A percentile compares a stretch with the other conserved stretches of the same genome.
Evolutionary conservation across 2,329 filamentous ascomycete species (phyloP).

Genomic region (Diaporthe vaccinii): DNA sequence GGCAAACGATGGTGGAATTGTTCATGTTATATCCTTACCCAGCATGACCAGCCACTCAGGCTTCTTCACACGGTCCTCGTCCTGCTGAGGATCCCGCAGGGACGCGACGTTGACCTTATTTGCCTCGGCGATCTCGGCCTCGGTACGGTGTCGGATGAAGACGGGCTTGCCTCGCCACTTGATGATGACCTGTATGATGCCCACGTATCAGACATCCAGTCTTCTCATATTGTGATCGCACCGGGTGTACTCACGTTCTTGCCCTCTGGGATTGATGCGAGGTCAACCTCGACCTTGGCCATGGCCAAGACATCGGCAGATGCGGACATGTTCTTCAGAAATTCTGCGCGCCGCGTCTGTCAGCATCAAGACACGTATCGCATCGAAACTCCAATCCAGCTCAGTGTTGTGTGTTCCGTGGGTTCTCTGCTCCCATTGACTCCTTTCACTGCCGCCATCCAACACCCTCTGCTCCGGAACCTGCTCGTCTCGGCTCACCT

Average conservation of each 20-base stretch:
- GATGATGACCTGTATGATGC: slow-evolving; percentile 83
- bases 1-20: not conserved
- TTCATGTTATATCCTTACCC: slow-evolving; percentile 67
- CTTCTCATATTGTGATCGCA: too few relatives aligned
- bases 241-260: slow-evolving; percentile 87
- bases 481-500: slow-evolving; percentile 73
- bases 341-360: slow-evolving; percentile 73
- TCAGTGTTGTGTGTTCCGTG: not conserved
- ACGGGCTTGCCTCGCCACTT: slow-evolving; percentile 99
- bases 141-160: slow-evolving; percentile 98
- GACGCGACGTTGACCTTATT: slow-evolving; percentile 86
- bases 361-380: slow-evolving; percentile 14
- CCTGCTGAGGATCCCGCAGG: slow-evolving; percentile 91
- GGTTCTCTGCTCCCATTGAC: slow-evolving; percentile 14
- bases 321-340: slow-evolving; percentile 99
- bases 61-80: slow-evolving; percentile 95
- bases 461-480: not conserved
- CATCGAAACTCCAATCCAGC: not conserved
- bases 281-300: slow-evolving; percentile 99
- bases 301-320: slow-evolving; percentile 98
- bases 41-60: slow-evolving; percentile 99
- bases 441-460: slow-evolving; percentile 2
- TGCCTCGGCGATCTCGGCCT: slow-evolving; percentile 93
- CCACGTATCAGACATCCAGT: slow-evolving; percentile 17
- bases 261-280: slow-evolving; percentile 93